A percentile compares a stretch with the other conserved stretches of the same genome.
These are phyloP conservation scores for Plicaturopsis crispa DNA, from an alignment of 768 basidiomycete genomes.

Conservation along the genomic window DNA sequence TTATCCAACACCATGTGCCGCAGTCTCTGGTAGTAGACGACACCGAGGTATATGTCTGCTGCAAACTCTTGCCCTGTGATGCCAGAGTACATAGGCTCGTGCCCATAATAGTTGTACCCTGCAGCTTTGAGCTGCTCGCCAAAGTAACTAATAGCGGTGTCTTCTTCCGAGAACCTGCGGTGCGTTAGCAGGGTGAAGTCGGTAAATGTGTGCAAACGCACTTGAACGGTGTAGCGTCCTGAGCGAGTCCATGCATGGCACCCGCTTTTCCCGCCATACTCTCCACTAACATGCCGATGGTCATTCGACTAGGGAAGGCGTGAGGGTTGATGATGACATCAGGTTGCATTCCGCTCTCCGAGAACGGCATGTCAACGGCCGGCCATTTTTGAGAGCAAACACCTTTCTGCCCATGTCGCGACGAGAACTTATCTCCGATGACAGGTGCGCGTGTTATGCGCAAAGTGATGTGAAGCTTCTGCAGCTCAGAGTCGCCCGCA, in stretches of 20 bases:
- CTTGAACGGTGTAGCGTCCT: slow-evolving; percentile 99
- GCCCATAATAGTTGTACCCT: slow-evolving; percentile 98
- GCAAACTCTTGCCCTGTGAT: slow-evolving; percentile 98
- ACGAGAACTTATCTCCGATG: slow-evolving; percentile 99
- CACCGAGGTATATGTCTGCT: slow-evolving; percentile 96
- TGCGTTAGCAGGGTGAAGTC: slow-evolving; percentile 9
- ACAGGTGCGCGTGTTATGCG: slow-evolving; percentile 92
- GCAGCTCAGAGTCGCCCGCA: slow-evolving; percentile 78
- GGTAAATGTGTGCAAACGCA: slow-evolving; percentile 28
- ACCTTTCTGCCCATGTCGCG: slow-evolving; percentile 98
- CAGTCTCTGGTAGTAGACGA: slow-evolving; percentile 97
- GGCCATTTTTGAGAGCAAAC: slow-evolving; percentile 99
- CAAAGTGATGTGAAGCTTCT: slow-evolving; percentile 90
- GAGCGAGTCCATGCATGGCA: slow-evolving; percentile 95
- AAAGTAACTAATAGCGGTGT: slow-evolving; percentile 97
- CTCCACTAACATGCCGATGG: slow-evolving; percentile 99
- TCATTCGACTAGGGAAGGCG: slow-evolving; percentile 99
- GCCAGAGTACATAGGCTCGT: slow-evolving; percentile 99
- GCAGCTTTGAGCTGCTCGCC: slow-evolving; percentile 89
- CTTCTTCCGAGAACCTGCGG: slow-evolving; percentile 84
- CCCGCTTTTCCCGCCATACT: slow-evolving; percentile 99
- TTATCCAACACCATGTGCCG: slow-evolving; percentile 99
- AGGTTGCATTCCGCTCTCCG: slow-evolving; percentile 97
- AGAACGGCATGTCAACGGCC: slow-evolving; percentile 96
- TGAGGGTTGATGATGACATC: slow-evolving; percentile 99